A percentile compares a stretch with the other conserved stretches of the same genome.
Conservation (phyloP, 2,329 filamentous ascomycete genomes). For the Trichoderma atroviride region DNA sequence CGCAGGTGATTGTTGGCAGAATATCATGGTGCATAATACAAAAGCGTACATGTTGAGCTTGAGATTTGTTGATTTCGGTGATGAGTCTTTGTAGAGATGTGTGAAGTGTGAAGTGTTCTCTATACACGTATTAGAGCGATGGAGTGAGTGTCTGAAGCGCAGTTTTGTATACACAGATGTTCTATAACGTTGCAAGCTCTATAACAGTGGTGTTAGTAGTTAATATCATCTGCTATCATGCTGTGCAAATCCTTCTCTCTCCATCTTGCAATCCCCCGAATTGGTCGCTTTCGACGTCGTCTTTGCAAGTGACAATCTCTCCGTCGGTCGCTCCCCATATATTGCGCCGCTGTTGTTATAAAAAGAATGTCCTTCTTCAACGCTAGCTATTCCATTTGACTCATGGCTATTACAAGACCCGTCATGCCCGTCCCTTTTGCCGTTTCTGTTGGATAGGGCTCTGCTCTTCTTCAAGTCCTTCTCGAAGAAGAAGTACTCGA, state of each 20-base stretch:
- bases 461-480: background rate
- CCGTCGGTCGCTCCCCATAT: background rate
- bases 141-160: no score
- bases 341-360: background rate
- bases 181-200: background rate
- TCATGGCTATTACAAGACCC: background rate
- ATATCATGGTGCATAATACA: constrained; percentile 16
- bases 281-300: background rate
- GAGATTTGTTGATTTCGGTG: background rate
- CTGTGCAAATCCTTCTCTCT: background rate
- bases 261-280: background rate
- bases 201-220: background rate
- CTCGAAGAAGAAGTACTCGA: constrained; percentile 30
- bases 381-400: background rate
- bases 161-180: no score
- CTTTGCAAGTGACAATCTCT: background rate
- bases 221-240: background rate
- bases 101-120: background rate
- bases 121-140: no score
- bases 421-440: background rate
- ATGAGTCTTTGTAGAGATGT: background rate
- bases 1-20: constrained; percentile 4
- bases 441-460: background rate
- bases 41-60: constrained; percentile 1
- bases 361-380: background rate